Base-by-base conservation (phyloP, 768 basidiomycete genomes). In the Psilocybe subaeruginosa region DNA sequence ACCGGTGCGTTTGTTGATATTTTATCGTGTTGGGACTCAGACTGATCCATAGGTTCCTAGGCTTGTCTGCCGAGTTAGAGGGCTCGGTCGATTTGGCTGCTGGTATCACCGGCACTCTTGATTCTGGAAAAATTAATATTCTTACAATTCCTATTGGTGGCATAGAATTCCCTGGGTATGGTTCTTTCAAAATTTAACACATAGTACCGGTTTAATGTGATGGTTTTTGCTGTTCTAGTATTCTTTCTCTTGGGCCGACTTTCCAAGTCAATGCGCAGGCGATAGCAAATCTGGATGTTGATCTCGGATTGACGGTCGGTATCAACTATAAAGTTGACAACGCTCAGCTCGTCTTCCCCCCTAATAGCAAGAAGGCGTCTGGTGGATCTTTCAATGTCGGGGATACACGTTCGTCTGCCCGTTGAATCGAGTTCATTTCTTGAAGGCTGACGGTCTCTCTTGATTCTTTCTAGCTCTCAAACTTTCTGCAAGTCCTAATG, bases 141-240 rank as follows among this genome's bases (percentile, higher is more conserved):
- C 73, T 81, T 39, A 67, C 76, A 53, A 60, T 78, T 43, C 79
- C 79, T 2, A 71, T 85, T 56, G 81, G 81, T 3, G 83, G 81
- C 7, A 72, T 85, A 16, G 77, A 81, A 64, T 77, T 85, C 69
- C 81, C 82, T 46, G 82, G 78, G 81, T 81, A 68, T 12, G 73
- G 66, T 12, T 14, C 7, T 12, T 39, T 30, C 45, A 37, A 47
- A 17, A 33, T 45, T 14, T 16, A 41, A 23, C 23, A 23, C 17
- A 4, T 11, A 30, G 17, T 17, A 30, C 9, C 27, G 27, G 12
- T 17, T 27, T 17, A 53, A 8, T 51, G n/a, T 2, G 31, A 46
- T 51, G n/a, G 54, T n/a, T 23, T 51, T 35, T 11, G 51, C 3
- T 17, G 29, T 9, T n/a, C 29, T n/a, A 43, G 82, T 3, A 74